Conservation (phyloP, 2,329 filamentous ascomycete genomes). For the Truncatella angustata region DNA sequence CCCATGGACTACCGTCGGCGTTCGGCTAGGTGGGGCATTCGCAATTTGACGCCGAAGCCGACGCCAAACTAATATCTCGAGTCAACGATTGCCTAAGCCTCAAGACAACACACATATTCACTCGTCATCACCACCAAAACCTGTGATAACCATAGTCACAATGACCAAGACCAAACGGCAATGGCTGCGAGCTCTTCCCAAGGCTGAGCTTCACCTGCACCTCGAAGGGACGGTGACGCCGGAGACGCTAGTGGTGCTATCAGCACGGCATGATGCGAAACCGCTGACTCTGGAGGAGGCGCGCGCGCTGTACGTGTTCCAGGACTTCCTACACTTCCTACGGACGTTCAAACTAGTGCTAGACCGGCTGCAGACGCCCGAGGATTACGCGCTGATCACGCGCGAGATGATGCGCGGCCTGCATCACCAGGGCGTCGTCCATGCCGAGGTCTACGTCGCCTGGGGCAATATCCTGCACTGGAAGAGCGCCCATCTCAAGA, state of each 20-base stretch:
- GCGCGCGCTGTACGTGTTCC: constrained; percentile 14
- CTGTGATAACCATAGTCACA: neutral
- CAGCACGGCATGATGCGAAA: constrained; percentile 13
- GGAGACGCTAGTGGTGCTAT: constrained; percentile 15
- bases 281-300: constrained; percentile 14
- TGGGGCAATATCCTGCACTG: constrained; percentile 16
- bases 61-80: too few species aligned
- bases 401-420: constrained; percentile 13
- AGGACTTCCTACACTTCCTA: constrained; percentile 15
- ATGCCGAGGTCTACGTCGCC: constrained; percentile 16
- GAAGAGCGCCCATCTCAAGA: constrained; percentile 11
- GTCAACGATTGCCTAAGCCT: too few species aligned
- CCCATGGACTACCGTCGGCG: too few species aligned
- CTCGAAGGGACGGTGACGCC: constrained; percentile 16
- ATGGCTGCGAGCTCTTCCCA: constrained; percentile 14
- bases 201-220: constrained; percentile 16
- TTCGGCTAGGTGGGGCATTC: too few species aligned
- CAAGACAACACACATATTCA: too few species aligned
- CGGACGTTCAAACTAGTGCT: constrained; percentile 13
- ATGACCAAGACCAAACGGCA: constrained; percentile 3
- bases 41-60: too few species aligned
- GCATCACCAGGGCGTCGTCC: constrained; percentile 11
- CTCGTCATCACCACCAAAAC: neutral
- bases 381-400: constrained; percentile 14
- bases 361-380: constrained; percentile 12